Percentiles rank a stretch among this genome's conserved stretches.
Conservation (phyloP, 2,329 filamentous ascomycete species). For the Penicillium oxalicum region DNA sequence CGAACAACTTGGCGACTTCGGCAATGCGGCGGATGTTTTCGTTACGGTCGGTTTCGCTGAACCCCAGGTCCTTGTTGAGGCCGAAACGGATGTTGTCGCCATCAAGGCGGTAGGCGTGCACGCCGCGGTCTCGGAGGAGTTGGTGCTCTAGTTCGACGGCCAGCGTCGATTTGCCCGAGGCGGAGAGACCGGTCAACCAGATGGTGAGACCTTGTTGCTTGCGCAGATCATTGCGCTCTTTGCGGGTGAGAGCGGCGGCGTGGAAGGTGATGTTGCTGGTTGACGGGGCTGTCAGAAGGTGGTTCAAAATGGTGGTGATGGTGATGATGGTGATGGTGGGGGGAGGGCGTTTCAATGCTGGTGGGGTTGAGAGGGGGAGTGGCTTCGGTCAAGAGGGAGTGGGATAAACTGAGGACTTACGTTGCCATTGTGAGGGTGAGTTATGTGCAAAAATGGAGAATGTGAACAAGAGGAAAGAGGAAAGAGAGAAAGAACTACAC, state of each 20-base stretch:
- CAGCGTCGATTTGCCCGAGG: conserved; percentile 94
- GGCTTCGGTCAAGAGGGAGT: too few species aligned
- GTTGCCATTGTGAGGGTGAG: conserved; percentile 30
- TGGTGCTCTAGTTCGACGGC: conserved; percentile 96
- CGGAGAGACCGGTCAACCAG: conserved; percentile 96
- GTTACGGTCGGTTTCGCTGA: conserved; percentile 85
- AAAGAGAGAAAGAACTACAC: conserved; percentile 3
- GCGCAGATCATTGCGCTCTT: conserved; percentile 47
- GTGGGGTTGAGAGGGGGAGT: not conserved
- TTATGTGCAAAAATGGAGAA: not conserved
- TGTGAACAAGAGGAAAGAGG: conserved; percentile 8
- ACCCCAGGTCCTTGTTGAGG: conserved; percentile 94
- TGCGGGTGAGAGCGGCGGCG: conserved; percentile 37
- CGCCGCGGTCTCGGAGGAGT: conserved; percentile 65
- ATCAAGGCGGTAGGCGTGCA: conserved; percentile 86
- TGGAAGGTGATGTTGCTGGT: conserved; percentile 45
- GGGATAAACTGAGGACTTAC: conserved; percentile 18
- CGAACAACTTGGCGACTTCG: conserved; percentile 95
- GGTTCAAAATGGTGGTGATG: conserved; percentile 1
- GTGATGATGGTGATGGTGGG: not conserved
- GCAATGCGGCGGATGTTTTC: conserved; percentile 97
- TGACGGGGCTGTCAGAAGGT: too few species aligned
- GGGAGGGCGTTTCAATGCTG: not conserved
- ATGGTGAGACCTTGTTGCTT: conserved; percentile 88
- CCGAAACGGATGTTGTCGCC: conserved; percentile 98